Evolutionary conservation across 345 rosid species (phyloP).

Genomic region (Dimocarpus longan): DNA sequence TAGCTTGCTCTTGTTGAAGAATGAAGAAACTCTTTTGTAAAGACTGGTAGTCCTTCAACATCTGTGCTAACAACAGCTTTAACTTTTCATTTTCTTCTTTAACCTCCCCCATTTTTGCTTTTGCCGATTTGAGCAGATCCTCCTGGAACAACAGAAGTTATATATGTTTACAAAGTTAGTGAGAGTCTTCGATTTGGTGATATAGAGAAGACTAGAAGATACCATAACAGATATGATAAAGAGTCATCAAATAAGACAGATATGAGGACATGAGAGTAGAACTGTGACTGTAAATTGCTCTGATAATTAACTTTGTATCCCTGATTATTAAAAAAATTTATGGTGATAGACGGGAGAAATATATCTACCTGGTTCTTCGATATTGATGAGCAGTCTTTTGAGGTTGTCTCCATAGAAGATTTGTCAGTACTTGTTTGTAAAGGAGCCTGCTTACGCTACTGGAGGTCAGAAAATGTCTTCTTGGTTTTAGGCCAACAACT

Average conservation of each 20-base stretch:
- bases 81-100: conserved; percentile 50
- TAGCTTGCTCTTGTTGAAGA: conserved; percentile 25
- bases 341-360: neutral
- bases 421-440: neutral
- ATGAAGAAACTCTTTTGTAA: conserved; percentile 38
- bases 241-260: neutral
- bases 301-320: too few relatives aligned
- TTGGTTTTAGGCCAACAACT: neutral
- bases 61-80: conserved; percentile 35
- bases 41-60: conserved; percentile 45
- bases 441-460: neutral
- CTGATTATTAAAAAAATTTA: too few relatives aligned
- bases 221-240: neutral
- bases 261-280: too few relatives aligned
- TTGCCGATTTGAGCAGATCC: conserved; percentile 42
- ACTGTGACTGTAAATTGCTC: neutral
- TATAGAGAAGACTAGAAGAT: neutral
- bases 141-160: conserved; percentile 15
- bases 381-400: neutral
- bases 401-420: neutral
- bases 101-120: conserved; percentile 42
- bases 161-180: neutral
- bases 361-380: neutral
- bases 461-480: neutral
- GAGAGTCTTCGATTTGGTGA: neutral